phyloP scores from a whole-genome alignment of 768 basidiomycete genomes.

The Boletellus emodensis region DNA sequence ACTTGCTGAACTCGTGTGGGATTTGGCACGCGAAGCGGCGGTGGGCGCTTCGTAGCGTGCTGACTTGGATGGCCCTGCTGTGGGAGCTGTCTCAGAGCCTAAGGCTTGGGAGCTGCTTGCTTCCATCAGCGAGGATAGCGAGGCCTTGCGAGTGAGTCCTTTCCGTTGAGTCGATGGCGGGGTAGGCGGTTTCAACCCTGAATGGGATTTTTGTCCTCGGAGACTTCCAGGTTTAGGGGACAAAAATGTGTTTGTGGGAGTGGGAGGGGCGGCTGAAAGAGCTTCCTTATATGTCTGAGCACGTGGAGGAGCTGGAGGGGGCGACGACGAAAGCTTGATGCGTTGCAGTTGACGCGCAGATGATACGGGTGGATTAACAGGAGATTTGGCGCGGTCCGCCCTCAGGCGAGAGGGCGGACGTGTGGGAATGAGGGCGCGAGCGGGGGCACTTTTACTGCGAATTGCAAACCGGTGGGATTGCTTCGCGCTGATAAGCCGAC shows the following conservation, averaged over 20 bases:
- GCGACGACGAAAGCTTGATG: conserved; percentile 65
- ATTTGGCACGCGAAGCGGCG: conserved; percentile 75
- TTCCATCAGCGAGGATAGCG: conserved; percentile 72
- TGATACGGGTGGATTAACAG: conserved; percentile 63
- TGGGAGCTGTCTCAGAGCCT: conserved; percentile 44
- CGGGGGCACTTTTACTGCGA: conserved; percentile 60
- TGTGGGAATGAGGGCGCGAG: conserved; percentile 42
- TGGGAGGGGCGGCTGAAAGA: conserved; percentile 45
- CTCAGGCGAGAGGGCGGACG: conserved; percentile 65
- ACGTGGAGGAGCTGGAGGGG: conserved; percentile 52
- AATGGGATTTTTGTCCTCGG: conserved; percentile 80
- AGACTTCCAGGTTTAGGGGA: conserved; percentile 69
- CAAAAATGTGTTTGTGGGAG: conserved; percentile 55
- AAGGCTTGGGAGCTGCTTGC: conserved; percentile 49
- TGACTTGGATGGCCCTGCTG: conserved; percentile 35
- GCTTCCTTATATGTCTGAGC: conserved; percentile 58
- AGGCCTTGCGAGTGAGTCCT: conserved; percentile 67
- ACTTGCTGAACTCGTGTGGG: conserved; percentile 60
- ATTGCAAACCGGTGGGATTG: conserved; percentile 42
- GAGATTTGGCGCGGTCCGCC: conserved; percentile 68
- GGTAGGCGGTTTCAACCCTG: conserved; percentile 72
- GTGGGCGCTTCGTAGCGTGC: conserved; percentile 74
- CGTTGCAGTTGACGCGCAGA: conserved; percentile 66
- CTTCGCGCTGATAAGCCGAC: conserved; percentile 54
- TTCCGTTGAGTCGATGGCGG: conserved; percentile 62